phyloP scores from a whole-genome alignment of 768 basidiomycete species.

The Boletus coccyginus region DNA sequence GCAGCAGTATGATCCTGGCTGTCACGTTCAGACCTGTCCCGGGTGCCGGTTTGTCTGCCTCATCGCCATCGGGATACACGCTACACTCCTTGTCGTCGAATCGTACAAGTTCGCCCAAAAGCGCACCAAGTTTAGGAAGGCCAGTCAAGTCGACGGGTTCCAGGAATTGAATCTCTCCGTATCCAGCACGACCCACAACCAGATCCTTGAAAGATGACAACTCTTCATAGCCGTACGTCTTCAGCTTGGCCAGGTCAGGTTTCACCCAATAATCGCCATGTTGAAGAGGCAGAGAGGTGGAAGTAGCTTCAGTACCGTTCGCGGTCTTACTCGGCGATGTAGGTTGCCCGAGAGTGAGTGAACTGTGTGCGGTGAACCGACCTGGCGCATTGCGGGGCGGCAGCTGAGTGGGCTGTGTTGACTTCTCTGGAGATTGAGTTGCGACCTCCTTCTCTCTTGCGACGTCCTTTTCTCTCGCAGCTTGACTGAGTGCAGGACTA shows the following conservation, averaged over 20 bases:
- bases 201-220: constrained; percentile 73
- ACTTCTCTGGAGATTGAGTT: constrained; percentile 15
- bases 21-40: constrained; percentile 89
- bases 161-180: constrained; percentile 81
- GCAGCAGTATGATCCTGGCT: constrained; percentile 70
- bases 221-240: constrained; percentile 68
- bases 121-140: constrained; percentile 70
- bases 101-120: constrained; percentile 83
- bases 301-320: constrained; percentile 19
- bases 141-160: constrained; percentile 86
- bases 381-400: constrained; percentile 40
- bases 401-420: constrained; percentile 30
- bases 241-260: constrained; percentile 72
- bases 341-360: constrained; percentile 27
- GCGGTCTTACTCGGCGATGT: constrained; percentile 29
- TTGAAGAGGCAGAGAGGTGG: constrained; percentile 44
- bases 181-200: constrained; percentile 87
- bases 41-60: constrained; percentile 78
- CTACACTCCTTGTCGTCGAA: constrained; percentile 92
- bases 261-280: constrained; percentile 93
- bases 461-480: constrained; percentile 71
- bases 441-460: constrained; percentile 36
- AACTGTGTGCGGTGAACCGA: constrained; percentile 39
- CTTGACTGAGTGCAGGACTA: constrained; percentile 71
- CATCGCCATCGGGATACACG: constrained; percentile 89